Evolutionary conservation across 257 asterid species (phyloP), one percentile per base, ranked within the genome.

Genomic region (Salvia hispanica): DNA sequence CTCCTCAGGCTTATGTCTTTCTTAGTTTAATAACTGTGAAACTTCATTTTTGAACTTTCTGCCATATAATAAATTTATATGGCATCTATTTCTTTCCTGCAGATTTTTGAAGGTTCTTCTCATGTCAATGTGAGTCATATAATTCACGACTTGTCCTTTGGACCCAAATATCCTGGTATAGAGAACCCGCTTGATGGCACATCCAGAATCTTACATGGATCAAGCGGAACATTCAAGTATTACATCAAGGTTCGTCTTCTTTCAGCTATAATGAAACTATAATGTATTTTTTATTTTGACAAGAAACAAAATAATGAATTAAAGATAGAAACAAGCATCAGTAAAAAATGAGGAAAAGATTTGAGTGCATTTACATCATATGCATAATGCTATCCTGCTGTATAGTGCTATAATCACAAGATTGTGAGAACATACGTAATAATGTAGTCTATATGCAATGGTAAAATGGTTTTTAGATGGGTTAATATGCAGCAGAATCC

Each of bases 161-260:
- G 99, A 69, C 97, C 99, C 63, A 84, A 87, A 78, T 94, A 94
- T 80, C 99, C 99, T 56, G 97, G 99, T 55, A 81, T 89, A 68
- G 96, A 91, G 78, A 94, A 94, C 76, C 99, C 99, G 66, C 97
- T 94, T 64, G 99, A 94, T 79, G 99, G 80, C 83, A 91, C 96
- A 7, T 55, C 43, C 55, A 84, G 99, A 64, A 91, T 84, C 68
- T 81, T 94, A 87, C 97, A 65, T 60, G 96, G 78, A 66, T 68
- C 95, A 39, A 91, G 97, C 76, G 97, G 99, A 76, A 90, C 99
- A 69, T 94, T 94, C 87, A 94, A 94, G 82, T 94, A 94, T 78
- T 94, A 94, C 80, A 91, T 94, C 71, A 94, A 94, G 97, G 99
- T 93, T 73, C 44, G 82, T 42, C 50, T 47, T 62, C 64, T 58